Evolutionary conservation across 257 asterid genomes (phyloP).

Genomic region (Hygrophila difformis): DNA sequence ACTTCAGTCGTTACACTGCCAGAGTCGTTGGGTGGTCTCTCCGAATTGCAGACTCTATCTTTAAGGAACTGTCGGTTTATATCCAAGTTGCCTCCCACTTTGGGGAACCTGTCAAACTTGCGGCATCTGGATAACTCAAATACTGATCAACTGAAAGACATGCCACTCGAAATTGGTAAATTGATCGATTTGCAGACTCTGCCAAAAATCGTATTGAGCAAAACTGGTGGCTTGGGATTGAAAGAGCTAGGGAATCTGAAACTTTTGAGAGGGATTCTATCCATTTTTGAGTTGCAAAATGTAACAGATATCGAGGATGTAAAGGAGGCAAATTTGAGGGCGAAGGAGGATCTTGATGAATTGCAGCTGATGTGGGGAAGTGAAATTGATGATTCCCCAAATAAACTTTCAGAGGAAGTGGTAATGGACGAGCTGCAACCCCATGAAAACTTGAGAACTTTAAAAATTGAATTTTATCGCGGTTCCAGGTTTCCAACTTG

Average conservation of each 20-base stretch:
- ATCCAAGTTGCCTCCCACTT: constrained; percentile 34
- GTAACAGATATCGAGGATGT: constrained; percentile 43
- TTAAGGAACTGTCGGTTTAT: constrained; percentile 44
- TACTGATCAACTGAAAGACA: constrained; percentile 46
- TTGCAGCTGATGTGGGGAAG: constrained; percentile 49
- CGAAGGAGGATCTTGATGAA: constrained; percentile 33
- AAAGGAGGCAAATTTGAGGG: constrained; percentile 38
- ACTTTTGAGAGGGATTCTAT: constrained; percentile 41
- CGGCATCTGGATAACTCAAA: constrained; percentile 51
- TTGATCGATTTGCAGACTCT: constrained; percentile 40
- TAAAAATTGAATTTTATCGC: constrained; percentile 39
- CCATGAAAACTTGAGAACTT: constrained; percentile 34
- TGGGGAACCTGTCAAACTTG: constrained; percentile 46
- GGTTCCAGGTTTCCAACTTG: constrained; percentile 44
- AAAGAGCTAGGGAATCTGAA: constrained; percentile 30
- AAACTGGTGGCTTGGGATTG: constrained; percentile 40
- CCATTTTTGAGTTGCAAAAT: constrained; percentile 49
- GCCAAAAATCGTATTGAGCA: constrained; percentile 43
- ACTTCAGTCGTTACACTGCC: constrained; percentile 39
- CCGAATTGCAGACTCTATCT: constrained; percentile 41
- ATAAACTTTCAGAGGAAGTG: constrained; percentile 26
- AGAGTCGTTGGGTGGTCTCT: constrained; percentile 27
- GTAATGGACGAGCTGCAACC: constrained; percentile 47
- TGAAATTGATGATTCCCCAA: constrained; percentile 19
- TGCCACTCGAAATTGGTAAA: constrained; percentile 43